phyloP scores from a whole-genome alignment of 1,139 yeast species.

The Wickerhamomyces sp. region DNA sequence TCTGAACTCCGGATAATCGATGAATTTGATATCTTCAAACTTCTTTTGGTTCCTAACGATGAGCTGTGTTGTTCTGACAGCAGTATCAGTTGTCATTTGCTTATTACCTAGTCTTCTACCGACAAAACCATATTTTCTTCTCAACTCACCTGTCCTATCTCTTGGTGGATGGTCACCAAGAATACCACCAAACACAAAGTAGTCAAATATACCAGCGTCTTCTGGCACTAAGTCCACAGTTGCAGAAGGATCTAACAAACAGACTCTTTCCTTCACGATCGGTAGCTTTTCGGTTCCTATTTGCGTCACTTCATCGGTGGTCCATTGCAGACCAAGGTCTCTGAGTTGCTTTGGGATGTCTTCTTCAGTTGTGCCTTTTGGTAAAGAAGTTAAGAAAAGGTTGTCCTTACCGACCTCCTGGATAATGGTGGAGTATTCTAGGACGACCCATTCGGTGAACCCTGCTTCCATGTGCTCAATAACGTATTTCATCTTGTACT shows the following conservation, averaged over 20 bases:
- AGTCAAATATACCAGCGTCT: slow-evolving; percentile 65
- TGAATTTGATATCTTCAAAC: slow-evolving; percentile 71
- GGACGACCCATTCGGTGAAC: slow-evolving; percentile 90
- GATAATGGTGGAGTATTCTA: slow-evolving; percentile 81
- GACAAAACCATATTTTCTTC: slow-evolving; percentile 70
- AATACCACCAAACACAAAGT: slow-evolving; percentile 93
- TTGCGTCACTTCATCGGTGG: slow-evolving; percentile 63
- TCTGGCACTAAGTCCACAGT: slow-evolving; percentile 62
- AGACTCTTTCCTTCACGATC: slow-evolving; percentile 45
- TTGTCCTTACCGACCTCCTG: slow-evolving; percentile 77
- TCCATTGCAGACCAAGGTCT: slow-evolving; percentile 74
- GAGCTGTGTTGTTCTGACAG: slow-evolving; percentile 81
- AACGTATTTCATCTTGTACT: slow-evolving; percentile 72
- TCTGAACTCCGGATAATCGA: slow-evolving; percentile 91
- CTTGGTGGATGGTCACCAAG: slow-evolving; percentile 96
- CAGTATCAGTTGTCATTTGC: slow-evolving; percentile 98
- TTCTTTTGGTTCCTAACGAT: slow-evolving; percentile 52
- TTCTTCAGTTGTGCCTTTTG: slow-evolving; percentile 49
- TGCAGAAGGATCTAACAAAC: slow-evolving; percentile 89
- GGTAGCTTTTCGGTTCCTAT: slow-evolving; percentile 30
- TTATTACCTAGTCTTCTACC: slow-evolving; percentile 82
- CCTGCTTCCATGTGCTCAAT: slow-evolving; percentile 98
- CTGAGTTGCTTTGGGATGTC: slow-evolving; percentile 62
- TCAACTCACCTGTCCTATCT: slow-evolving; percentile 87
- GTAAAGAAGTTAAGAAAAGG: slow-evolving; percentile 73